Percentiles rank a stretch among this genome's conserved stretches.
phyloP scores from a whole-genome alignment of 805 yeast genomes.

The Clavispora asparagi region DNA sequence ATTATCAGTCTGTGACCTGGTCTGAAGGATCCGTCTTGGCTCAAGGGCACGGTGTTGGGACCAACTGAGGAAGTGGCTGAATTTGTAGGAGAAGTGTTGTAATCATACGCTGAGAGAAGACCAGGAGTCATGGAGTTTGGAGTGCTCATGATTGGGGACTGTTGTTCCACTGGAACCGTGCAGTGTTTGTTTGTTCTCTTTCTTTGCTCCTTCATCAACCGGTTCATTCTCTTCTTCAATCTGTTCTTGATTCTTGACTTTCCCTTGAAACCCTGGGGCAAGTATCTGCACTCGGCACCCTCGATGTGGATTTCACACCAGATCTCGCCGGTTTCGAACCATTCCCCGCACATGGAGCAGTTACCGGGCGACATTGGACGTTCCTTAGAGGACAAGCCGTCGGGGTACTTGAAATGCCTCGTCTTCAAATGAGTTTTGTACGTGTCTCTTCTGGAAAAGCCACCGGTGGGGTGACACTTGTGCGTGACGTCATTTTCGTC shows the following conservation, averaged over 20 bases:
- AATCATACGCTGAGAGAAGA: conserved; percentile 9
- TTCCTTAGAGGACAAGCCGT: conserved; percentile 46
- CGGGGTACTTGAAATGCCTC: conserved; percentile 52
- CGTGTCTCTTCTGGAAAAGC: conserved; percentile 56
- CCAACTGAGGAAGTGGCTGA: conserved; percentile 10
- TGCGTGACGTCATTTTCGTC: conserved; percentile 38
- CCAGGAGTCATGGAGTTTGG: conserved; percentile 14
- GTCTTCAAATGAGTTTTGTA: conserved; percentile 55
- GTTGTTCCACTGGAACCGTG: conserved; percentile 2
- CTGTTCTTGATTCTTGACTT: conserved; percentile 40
- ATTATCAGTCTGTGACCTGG: conserved; percentile 2
- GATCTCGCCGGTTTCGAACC: conserved; percentile 42
- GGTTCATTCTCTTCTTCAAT: conserved; percentile 33
- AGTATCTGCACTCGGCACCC: conserved; percentile 43
- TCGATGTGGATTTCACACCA: conserved; percentile 51
- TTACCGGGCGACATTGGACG: conserved; percentile 41
- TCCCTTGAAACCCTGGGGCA: conserved; percentile 41
- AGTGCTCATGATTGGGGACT: conserved; percentile 13
- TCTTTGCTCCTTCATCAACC: conserved; percentile 13
- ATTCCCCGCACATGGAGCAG: conserved; percentile 52
- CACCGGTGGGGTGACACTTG: conserved; percentile 54
- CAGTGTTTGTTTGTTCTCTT: conserved; percentile 2
- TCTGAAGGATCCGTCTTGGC: conserved; percentile 3
- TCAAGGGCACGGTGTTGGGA: conserved; percentile 3
- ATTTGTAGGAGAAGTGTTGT: conserved; percentile 13